These are phyloP conservation scores for Boletus holoroseus DNA, from an alignment of 1,284 basidiomycete species.

Conservation along the genomic window DNA sequence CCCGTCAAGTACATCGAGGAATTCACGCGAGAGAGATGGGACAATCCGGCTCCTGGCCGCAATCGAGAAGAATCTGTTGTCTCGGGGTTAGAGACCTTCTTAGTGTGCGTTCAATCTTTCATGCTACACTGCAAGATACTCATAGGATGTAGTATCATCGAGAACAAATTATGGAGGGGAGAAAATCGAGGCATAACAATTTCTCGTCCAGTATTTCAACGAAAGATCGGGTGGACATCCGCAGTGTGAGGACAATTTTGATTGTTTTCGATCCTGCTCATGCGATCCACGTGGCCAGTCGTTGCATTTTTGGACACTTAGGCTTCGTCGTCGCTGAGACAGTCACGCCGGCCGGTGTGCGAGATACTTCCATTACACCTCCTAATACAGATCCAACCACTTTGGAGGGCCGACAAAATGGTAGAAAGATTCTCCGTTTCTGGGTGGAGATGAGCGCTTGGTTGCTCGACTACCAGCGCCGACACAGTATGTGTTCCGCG, in stretches of 20 bases:
- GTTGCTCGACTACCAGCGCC: slow-evolving; percentile 52
- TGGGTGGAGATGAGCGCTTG: slow-evolving; percentile 73
- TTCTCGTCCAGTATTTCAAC: slow-evolving; percentile 49
- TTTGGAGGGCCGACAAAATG: slow-evolving; percentile 44
- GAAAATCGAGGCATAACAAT: slow-evolving; percentile 56
- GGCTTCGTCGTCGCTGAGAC: slow-evolving; percentile 47
- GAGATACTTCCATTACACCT: slow-evolving; percentile 45
- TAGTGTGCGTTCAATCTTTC: slow-evolving; percentile 41
- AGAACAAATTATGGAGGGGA: slow-evolving; percentile 68
- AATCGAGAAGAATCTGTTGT: slow-evolving; percentile 48
- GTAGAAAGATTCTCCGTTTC: slow-evolving; percentile 60
- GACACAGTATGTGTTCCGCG: slow-evolving; percentile 37
- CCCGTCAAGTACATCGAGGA: slow-evolving; percentile 47
- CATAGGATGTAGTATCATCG: slow-evolving; percentile 48
- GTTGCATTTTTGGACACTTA: slow-evolving; percentile 54
- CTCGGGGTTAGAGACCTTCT: slow-evolving; percentile 59
- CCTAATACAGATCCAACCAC: slow-evolving; percentile 48
- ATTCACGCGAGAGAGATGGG: slow-evolving; percentile 38
- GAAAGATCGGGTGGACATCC: slow-evolving; percentile 61
- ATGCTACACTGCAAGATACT: slow-evolving; percentile 8
- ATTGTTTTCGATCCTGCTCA: slow-evolving; percentile 11
- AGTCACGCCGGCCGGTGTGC: slow-evolving; percentile 15
- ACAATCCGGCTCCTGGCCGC: slow-evolving; percentile 38
- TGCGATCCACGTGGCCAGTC: slow-evolving; percentile 26
- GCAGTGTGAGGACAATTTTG: slow-evolving; percentile 45